Percentiles rank a stretch among this genome's conserved stretches.
These are phyloP conservation scores for Verticillium zaregamsianum DNA, from an alignment of 2,329 filamentous ascomycete genomes.

Conservation along the genomic window DNA sequence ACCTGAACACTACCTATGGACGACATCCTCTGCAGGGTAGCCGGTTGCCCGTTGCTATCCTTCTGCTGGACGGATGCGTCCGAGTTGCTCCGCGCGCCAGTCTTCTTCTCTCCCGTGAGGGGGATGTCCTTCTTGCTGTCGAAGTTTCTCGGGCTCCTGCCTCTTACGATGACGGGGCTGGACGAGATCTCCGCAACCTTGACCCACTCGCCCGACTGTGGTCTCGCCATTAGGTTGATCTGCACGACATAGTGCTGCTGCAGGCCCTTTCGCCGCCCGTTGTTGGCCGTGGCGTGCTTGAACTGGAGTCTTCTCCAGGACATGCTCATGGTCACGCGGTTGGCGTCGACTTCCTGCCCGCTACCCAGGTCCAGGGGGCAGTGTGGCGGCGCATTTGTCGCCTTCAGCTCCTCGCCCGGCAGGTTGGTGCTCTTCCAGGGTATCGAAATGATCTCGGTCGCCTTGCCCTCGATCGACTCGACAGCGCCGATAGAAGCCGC, in stretches of 20 bases:
- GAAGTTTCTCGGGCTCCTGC: constrained; percentile 89
- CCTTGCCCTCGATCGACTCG: constrained; percentile 88
- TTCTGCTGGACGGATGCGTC: constrained; percentile 10
- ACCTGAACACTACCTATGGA: constrained; percentile 30
- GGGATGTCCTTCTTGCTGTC: constrained; percentile 85
- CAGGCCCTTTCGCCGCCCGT: constrained; percentile 86
- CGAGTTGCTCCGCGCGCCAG: constrained; percentile 40
- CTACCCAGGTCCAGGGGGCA: constrained; percentile 50
- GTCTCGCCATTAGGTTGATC: constrained; percentile 75
- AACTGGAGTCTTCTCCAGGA: constrained; percentile 95
- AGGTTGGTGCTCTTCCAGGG: constrained; percentile 81
- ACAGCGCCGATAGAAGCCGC: constrained; percentile 79
- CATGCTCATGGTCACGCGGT: constrained; percentile 75
- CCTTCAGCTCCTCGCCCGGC: constrained; percentile 43
- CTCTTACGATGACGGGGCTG: constrained; percentile 90
- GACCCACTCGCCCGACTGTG: constrained; percentile 62
- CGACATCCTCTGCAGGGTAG: constrained; percentile 18
- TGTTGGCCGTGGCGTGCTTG: constrained; percentile 94
- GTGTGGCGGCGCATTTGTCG: constrained; percentile 45
- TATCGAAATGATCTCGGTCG: constrained; percentile 92
- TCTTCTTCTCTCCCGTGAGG: constrained; percentile 52
- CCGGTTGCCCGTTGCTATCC: constrained; percentile 17
- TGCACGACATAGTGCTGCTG: constrained; percentile 94
- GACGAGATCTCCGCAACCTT: constrained; percentile 82
- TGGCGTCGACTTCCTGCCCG: constrained; percentile 70